Base-by-base conservation (phyloP, 2,329 filamentous ascomycete species). In the Sphaerulina vaccinii region DNA sequence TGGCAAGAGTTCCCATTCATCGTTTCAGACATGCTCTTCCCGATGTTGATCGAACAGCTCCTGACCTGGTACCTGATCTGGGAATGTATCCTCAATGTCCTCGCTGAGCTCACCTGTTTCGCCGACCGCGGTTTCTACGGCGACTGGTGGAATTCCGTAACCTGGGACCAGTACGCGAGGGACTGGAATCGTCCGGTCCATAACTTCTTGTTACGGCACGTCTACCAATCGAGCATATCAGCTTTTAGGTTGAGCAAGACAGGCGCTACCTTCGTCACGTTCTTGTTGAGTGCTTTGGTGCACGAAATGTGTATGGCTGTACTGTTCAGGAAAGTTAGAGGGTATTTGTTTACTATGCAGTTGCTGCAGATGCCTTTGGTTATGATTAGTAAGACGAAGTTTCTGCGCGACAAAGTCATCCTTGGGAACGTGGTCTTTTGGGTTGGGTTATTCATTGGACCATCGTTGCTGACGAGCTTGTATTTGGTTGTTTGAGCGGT, bases 141-240 rank as follows among this genome's bases (percentile, higher is more conserved):
- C 41, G 56, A 57, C 40, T 61, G 59, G 57, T 79, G 77, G 78
- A 78, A 79, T 56, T 66, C 65, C n/a, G 68, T 77, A 13, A 74
- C 73, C 0, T 89, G 84, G 81, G 86, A 90, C 62, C 84, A 90
- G 65, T 92, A 88, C 62, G 87, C 87, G 3, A 77, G 87, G 33
- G 86, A 90, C 65, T 91, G 88, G 88, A 91, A 91, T 65, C 73
- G 82, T n/a, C 87, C 87, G 0, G 87, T 91, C 3, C 87, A 90
- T 65, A 84, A 86, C 62, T 91, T 91, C 68, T 73, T 91, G 22
- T 75, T 90, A 2, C 78, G 88, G 11, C 87, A 91, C 63, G 88
- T 91, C 53, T 91, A 91, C 65, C 86, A 91, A 70, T 83, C 80
- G 39, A 86, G 83, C 39, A 90, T 91, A 63, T 87, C 84, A 1